Percentiles rank a stretch among this genome's conserved stretches.
Conservation (phyloP, 1,139 yeast genomes). For the Kodamaea derodonti region DNA sequence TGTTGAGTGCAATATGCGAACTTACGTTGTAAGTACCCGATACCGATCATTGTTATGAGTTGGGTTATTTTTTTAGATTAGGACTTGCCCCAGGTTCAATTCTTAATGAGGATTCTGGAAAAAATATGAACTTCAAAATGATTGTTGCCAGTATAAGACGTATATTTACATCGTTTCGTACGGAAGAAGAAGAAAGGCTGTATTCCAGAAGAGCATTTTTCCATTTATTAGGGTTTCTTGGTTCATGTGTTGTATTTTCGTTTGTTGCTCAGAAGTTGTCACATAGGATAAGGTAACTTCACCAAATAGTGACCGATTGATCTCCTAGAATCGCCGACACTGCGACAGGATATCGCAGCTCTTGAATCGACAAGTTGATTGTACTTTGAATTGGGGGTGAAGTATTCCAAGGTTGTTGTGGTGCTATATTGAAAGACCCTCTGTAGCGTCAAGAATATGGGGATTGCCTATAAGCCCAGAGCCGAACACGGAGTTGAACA, state of each 20-base stretch:
- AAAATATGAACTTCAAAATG: constrained; percentile 22
- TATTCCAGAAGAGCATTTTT: constrained; percentile 80
- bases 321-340: too few species aligned
- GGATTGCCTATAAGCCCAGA: too few species aligned
- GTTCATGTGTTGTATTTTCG: constrained; percentile 76
- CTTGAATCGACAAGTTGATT: too few species aligned
- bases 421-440: too few species aligned
- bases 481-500: too few species aligned
- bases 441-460: too few species aligned
- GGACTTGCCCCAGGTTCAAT: neutral
- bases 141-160: constrained; percentile 66
- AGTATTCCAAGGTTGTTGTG: too few species aligned
- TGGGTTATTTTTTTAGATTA: constrained; percentile 23
- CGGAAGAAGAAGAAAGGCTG: constrained; percentile 79
- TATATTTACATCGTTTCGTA: constrained; percentile 76
- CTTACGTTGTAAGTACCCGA: constrained; percentile 58
- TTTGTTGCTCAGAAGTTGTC: constrained; percentile 70
- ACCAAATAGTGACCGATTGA: too few species aligned
- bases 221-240: constrained; percentile 74
- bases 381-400: too few species aligned
- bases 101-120: neutral
- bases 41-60: constrained; percentile 70
- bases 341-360: too few species aligned
- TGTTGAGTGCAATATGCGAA: constrained; percentile 80
- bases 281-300: constrained; percentile 9